Conservation (phyloP, 345 rosid species). For the Angophora floribunda region DNA sequence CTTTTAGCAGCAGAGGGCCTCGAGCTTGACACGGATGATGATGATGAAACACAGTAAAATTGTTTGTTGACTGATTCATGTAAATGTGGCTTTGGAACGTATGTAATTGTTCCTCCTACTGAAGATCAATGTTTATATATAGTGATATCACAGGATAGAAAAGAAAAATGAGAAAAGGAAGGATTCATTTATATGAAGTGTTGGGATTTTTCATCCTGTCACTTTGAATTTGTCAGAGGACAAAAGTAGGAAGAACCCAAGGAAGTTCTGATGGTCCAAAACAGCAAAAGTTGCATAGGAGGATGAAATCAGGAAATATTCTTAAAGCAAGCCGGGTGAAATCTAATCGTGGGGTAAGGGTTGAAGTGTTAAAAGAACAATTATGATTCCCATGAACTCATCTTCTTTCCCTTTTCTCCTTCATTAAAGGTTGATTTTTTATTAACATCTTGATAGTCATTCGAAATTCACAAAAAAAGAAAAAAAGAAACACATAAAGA, state of each 20-base stretch:
- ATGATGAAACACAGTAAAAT: conserved; percentile 9
- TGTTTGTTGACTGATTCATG: background rate
- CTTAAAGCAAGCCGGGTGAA: background rate
- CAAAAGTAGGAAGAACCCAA: background rate
- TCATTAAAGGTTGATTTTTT: background rate
- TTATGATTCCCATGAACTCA: background rate
- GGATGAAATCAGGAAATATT: background rate
- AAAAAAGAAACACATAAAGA: no score
- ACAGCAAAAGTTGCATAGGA: background rate
- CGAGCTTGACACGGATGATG: conserved; percentile 72
- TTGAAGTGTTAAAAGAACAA: background rate
- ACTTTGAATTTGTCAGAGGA: background rate
- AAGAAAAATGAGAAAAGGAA: background rate
- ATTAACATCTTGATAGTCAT: background rate
- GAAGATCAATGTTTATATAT: background rate
- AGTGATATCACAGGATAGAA: background rate
- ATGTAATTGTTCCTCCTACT: background rate
- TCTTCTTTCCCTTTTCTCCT: background rate
- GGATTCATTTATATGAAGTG: background rate
- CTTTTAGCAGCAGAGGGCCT: conserved; percentile 90
- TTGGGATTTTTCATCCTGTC: background rate
- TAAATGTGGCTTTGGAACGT: background rate
- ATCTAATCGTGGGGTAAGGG: background rate
- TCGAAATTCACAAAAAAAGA: background rate
- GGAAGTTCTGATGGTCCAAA: background rate